A percentile compares a stretch with the other conserved stretches of the same genome.
phyloP scores from a whole-genome alignment of 2,329 filamentous ascomycete genomes.

The Monilinia fructigena region DNA sequence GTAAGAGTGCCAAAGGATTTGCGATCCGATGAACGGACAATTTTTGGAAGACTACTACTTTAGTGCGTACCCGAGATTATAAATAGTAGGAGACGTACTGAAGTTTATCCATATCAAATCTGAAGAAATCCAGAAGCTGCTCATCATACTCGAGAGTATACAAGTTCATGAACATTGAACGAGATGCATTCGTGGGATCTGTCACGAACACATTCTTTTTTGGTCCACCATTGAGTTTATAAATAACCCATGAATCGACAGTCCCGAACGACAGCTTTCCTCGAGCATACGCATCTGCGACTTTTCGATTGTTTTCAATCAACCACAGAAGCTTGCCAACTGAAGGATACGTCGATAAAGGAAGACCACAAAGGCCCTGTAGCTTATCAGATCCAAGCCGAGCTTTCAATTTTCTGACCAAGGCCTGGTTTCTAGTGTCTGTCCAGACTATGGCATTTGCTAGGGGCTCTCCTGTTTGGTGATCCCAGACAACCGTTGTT shows the following conservation, averaged over 20 bases:
- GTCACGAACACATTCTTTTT: slow-evolving; percentile 70
- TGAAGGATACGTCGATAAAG: slow-evolving; percentile 84
- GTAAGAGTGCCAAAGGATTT: slow-evolving; percentile 66
- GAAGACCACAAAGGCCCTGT: slow-evolving; percentile 71
- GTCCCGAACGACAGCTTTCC: slow-evolving; percentile 80
- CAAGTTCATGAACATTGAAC: slow-evolving; percentile 95
- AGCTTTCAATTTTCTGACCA: slow-evolving; percentile 75
- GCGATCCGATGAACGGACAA: slow-evolving; percentile 70
- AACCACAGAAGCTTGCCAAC: slow-evolving; percentile 85
- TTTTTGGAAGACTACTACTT: slow-evolving; percentile 61
- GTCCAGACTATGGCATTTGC: slow-evolving; percentile 89
- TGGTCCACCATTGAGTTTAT: slow-evolving; percentile 74
- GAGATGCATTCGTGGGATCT: slow-evolving; percentile 81
- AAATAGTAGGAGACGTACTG: slow-evolving; percentile 4
- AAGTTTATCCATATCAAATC: slow-evolving; percentile 56
- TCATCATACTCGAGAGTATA: slow-evolving; percentile 78
- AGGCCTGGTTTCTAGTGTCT: slow-evolving; percentile 70
- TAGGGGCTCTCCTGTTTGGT: slow-evolving; percentile 73
- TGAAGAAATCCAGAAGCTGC: slow-evolving; percentile 74
- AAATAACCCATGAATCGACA: slow-evolving; percentile 85
- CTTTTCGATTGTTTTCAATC: slow-evolving; percentile 66
- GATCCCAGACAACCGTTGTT: slow-evolving; percentile 84
- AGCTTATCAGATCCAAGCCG: slow-evolving; percentile 67
- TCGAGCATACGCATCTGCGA: slow-evolving; percentile 72
- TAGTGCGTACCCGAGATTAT: not conserved